Base-by-base conservation (phyloP, 139 green algal genomes). In the Picochlorum sp. region DNA sequence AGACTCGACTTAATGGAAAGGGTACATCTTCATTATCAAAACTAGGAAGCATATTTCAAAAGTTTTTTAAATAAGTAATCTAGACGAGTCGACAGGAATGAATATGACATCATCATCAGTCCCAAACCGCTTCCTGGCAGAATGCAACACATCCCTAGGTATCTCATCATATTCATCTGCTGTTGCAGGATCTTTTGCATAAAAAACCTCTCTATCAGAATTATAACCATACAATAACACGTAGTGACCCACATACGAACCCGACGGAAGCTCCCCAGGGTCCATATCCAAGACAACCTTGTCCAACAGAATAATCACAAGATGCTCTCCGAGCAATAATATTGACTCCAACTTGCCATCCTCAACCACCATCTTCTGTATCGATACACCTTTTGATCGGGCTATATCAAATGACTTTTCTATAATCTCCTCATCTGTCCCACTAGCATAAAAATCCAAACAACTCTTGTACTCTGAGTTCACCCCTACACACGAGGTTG, bases 191-290 rank as follows among this genome's bases (percentile, higher is more conserved):
- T 65, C 58, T 24, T 52, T 51, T 20, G 23, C 23, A 52, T 32
- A 65, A 30, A 45, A 65, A 4, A 26, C 20, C 16, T 4, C 26
- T 15, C 4, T 34, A 8, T 15, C 10, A 23, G 18, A 18, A 26
- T 65, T 15, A 52, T 65, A 65, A 14, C 58, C 58, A 65, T 65
- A 32, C 9, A 65, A 18, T n/a, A 65, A 32, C 21, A 65, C 10
- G 57, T 50, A 65, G 28, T 65, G 58, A 23, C 58, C 58, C 3
- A 52, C 11, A 16, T 65, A 65, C 9, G 34, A 41, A 41, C 30
- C 30, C 13, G 7, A 52, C 2, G 23, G 6, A 18, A 30, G 1
- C 20, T 28, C 26, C n/a, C 7, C 15, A 9, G 21, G 23, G 1
- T 18, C 26, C 51, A 34, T 14, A 30, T 28, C 51, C 15, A 59